Evolutionary conservation across 768 basidiomycete genomes (phyloP), one percentile per base, ranked within the genome.

Genomic region (Lactarius pseudohatsudake): DNA sequence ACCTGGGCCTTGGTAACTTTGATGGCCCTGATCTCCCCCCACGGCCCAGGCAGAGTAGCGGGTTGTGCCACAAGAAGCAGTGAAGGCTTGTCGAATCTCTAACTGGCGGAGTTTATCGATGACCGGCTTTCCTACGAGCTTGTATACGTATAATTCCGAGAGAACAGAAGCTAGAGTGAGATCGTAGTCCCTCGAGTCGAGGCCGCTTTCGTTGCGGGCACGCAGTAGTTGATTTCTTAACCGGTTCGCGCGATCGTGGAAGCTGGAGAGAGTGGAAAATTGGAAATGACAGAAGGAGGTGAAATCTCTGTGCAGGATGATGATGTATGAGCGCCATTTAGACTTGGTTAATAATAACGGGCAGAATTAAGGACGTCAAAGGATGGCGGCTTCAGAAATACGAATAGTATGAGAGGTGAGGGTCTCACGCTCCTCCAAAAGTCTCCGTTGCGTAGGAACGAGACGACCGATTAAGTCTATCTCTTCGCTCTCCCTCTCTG

Each of bases 241-340:
- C 84, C 76, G 18, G 76, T 82, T 30, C 81, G 84, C 77, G 86
- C 78, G 75, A 86, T 83, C 34, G 85, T 86, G 1, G 85, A 83
- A 77, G 86, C 85, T 66, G 84, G 85, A 68, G 85, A 84, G 64
- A 86, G 80, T 62, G 85, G 86, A 83, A 86, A 87, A 86, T 80
- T 62, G 85, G 86, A 83, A 86, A 87, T 57, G n/a, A 43, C n/a
- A 1, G 41, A 56, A 5, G 62, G 18, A 28, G 43, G 40, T n/a
- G 38, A 18, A 18, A 41, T 65, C 32, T 45, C 47, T 10, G 38
- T 18, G 55, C 50, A 34, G 22, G 18, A 57, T n/a, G 43, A 57
- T 38, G 38, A 30, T 47, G 16, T 30, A 72, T 77, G 75, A 3
- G 34, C 38, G 32, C 13, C 13, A 43, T 26, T 8, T 28, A 7